These are phyloP conservation scores for Gossypium stocksii DNA, from an alignment of 345 rosid species.

Conservation along the genomic window DNA sequence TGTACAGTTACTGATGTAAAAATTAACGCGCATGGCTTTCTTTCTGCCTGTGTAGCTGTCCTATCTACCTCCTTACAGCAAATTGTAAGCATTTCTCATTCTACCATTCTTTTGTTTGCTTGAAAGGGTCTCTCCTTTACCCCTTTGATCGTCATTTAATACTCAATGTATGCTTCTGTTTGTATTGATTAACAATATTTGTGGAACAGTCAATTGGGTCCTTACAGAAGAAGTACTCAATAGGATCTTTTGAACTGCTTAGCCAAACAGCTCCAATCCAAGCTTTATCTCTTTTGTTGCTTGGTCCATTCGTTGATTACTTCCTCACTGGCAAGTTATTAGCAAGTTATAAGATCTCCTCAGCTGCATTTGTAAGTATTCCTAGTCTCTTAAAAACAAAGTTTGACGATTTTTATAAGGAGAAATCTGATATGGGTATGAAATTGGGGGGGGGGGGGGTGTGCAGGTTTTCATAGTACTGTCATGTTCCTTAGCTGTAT, in stretches of 20 bases:
- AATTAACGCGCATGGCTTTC: constrained; percentile 11
- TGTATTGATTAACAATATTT: not conserved
- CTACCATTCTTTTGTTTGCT: not conserved
- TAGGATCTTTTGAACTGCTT: constrained; percentile 40
- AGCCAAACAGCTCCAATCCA: constrained; percentile 45
- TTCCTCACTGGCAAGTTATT: constrained; percentile 25
- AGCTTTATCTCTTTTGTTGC: constrained; percentile 32
- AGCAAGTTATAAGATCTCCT: constrained; percentile 28
- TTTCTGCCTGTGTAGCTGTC: constrained; percentile 14
- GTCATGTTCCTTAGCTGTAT: constrained; percentile 42
- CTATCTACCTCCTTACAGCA: constrained; percentile 20
- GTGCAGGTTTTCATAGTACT: constrained; percentile 36
- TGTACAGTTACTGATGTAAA: constrained; percentile 24
- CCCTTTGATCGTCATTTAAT: not conserved
- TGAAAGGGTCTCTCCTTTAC: not conserved
- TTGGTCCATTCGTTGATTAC: constrained; percentile 40
- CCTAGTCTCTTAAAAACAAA: too few relatives aligned
- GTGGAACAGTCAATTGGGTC: constrained; percentile 34
- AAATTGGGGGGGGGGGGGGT: not conserved
- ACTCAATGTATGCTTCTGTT: not conserved
- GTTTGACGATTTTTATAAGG: too few relatives aligned
- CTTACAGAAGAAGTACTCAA: constrained; percentile 37
- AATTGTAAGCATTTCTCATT: constrained; percentile 16
- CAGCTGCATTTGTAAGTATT: constrained; percentile 32
- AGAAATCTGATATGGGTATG: not conserved